Conservation (phyloP, 345 rosid species). For the Kernera saxatilis region DNA sequence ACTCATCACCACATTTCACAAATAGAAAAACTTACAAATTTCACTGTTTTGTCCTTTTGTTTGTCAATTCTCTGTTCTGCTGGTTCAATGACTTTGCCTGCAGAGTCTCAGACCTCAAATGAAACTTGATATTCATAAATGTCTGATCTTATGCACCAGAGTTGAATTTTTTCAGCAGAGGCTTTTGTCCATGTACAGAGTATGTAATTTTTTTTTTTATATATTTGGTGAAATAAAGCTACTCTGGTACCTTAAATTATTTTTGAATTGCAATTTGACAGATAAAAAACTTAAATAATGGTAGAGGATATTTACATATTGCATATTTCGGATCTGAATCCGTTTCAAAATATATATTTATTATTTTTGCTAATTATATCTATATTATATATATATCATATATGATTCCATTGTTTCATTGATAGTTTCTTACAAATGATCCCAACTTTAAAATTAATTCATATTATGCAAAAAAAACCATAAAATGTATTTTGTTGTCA, state of each 20-base stretch:
- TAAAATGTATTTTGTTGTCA: too few relatives aligned
- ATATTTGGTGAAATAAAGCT: background rate
- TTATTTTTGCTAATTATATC: background rate
- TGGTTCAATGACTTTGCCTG: constrained; percentile 12
- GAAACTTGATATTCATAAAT: constrained; percentile 26
- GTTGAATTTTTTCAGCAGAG: background rate
- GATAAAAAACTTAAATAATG: background rate
- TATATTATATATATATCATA: background rate
- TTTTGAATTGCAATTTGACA: constrained; percentile 11
- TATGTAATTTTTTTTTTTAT: background rate
- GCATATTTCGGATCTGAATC: background rate
- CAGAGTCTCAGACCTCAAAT: constrained; percentile 19
- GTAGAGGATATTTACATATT: background rate
- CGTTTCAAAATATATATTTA: background rate
- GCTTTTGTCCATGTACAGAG: constrained; percentile 22
- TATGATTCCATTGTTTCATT: background rate
- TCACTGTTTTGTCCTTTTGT: constrained; percentile 24
- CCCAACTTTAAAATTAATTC: background rate
- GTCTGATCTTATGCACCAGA: background rate
- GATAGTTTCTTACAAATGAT: background rate
- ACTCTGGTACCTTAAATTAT: background rate
- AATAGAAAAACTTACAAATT: background rate
- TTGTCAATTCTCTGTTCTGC: constrained; percentile 27
- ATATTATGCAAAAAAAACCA: background rate
- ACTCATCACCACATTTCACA: constrained; percentile 3